These are phyloP conservation scores for Chlorophyllum brunneum DNA, from an alignment of 768 basidiomycete species.

Conservation along the genomic window DNA sequence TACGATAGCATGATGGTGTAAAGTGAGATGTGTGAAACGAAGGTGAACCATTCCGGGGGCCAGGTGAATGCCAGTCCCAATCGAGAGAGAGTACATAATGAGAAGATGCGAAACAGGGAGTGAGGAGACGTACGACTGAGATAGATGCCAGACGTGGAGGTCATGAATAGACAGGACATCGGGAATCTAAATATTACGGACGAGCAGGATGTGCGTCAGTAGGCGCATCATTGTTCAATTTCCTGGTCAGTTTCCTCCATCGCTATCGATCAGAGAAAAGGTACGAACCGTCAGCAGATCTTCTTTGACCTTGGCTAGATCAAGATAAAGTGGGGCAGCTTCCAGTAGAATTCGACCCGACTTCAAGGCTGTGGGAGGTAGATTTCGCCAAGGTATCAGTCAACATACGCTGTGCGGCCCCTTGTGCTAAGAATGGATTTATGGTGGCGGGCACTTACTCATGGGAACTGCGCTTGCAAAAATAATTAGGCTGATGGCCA, in stretches of 20 bases:
- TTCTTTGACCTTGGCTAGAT: constrained; percentile 44
- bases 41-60: background rate
- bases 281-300: constrained; percentile 41
- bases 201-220: background rate
- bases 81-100: background rate
- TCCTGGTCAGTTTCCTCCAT: background rate
- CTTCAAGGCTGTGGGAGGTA: constrained; percentile 31
- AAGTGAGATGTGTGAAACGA: constrained; percentile 4
- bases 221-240: too few relatives aligned
- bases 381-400: background rate
- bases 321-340: constrained; percentile 46
- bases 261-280: constrained; percentile 9
- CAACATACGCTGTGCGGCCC: too few relatives aligned
- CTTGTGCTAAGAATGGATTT: too few relatives aligned
- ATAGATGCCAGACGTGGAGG: constrained; percentile 53
- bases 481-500: constrained; percentile 48
- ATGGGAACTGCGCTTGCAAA: constrained; percentile 49
- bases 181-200: constrained; percentile 29
- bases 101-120: constrained; percentile 1
- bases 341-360: constrained; percentile 50
- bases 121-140: constrained; percentile 45
- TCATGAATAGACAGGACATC: constrained; percentile 47
- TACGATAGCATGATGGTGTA: background rate
- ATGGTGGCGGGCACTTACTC: constrained; percentile 42
- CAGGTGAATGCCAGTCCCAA: background rate